These are phyloP conservation scores for Moringa oleifera DNA, from an alignment of 345 rosid species.

Conservation along the genomic window DNA sequence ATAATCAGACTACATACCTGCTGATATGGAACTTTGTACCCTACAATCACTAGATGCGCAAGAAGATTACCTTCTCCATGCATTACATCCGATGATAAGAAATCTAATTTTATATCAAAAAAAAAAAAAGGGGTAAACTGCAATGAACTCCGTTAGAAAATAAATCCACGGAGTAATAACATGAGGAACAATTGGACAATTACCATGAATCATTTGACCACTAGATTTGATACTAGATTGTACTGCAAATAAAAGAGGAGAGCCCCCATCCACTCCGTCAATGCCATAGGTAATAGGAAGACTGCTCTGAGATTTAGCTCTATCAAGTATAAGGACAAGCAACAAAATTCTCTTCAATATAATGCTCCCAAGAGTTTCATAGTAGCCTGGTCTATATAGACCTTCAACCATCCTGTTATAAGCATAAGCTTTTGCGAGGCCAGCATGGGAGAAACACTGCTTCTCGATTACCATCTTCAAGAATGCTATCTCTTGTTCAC, in stretches of 20 bases:
- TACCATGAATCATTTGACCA: slow-evolving; percentile 73
- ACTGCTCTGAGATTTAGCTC: slow-evolving; percentile 66
- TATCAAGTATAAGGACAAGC: slow-evolving; percentile 72
- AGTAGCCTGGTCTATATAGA: slow-evolving; percentile 86
- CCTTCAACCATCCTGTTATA: slow-evolving; percentile 96
- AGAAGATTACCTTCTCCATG: slow-evolving; percentile 93
- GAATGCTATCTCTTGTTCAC: slow-evolving; percentile 55
- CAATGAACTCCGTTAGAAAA: slow-evolving; percentile 12
- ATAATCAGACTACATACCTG: slow-evolving; percentile 51
- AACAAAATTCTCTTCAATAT: slow-evolving; percentile 84
- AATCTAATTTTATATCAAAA: slow-evolving; percentile 45
- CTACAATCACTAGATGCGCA: slow-evolving; percentile 73
- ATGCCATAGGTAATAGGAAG: slow-evolving; percentile 81
- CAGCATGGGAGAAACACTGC: slow-evolving; percentile 69
- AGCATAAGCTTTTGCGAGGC: slow-evolving; percentile 67
- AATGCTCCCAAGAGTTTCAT: slow-evolving; percentile 69
- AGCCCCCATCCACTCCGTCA: slow-evolving; percentile 94
- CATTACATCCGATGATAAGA: slow-evolving; percentile 82
- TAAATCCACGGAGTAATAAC: slow-evolving; percentile 4
- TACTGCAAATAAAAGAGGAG: slow-evolving; percentile 61
- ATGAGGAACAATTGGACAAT: slow-evolving; percentile 3
- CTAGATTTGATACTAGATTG: slow-evolving; percentile 73
- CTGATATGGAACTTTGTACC: slow-evolving; percentile 73
- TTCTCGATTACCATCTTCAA: slow-evolving; percentile 75
- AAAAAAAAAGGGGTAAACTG: slow-evolving; percentile 26